A percentile compares a stretch with the other conserved stretches of the same genome.
Conservation (phyloP, 495 filamentous ascomycete genomes). For the Talaromyces thailandensis region DNA sequence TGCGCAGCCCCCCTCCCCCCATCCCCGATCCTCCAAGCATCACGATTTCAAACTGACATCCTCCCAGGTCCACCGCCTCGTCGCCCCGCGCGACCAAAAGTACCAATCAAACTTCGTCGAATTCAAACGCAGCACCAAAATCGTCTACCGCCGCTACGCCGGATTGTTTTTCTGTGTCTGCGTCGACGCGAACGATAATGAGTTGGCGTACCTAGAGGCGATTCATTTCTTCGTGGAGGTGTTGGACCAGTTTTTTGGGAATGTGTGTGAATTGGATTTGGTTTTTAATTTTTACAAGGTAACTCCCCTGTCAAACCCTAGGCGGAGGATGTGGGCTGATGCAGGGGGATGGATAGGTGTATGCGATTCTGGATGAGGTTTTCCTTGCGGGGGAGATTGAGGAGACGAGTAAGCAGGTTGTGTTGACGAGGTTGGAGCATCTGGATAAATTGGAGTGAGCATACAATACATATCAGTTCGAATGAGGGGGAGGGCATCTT, state of each 20-base stretch:
- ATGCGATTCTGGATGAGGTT: slow-evolving; percentile 96
- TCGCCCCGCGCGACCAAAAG: slow-evolving; percentile 95
- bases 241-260: slow-evolving; percentile 95
- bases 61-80: slow-evolving; percentile 80
- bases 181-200: slow-evolving; percentile 98
- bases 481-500: neutral
- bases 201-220: slow-evolving; percentile 91
- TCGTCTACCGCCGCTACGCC: slow-evolving; percentile 94
- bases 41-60: neutral
- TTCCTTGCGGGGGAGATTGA: slow-evolving; percentile 96
- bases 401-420: slow-evolving; percentile 97
- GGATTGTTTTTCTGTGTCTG: slow-evolving; percentile 98
- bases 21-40: neutral
- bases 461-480: neutral
- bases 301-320: slow-evolving; percentile 7
- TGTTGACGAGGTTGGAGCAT: slow-evolving; percentile 88
- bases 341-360: slow-evolving; percentile 53
- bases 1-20: slow-evolving; percentile 18
- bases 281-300: slow-evolving; percentile 98
- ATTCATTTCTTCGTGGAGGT: slow-evolving; percentile 99
- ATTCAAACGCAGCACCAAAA: slow-evolving; percentile 69
- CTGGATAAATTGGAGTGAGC: slow-evolving; percentile 89
- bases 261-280: slow-evolving; percentile 96
- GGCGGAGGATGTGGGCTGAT: neutral
- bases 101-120: slow-evolving; percentile 99